Conservation (phyloP, 352 stramenopile genomes). For the Globisporangium carolinianum region DNA sequence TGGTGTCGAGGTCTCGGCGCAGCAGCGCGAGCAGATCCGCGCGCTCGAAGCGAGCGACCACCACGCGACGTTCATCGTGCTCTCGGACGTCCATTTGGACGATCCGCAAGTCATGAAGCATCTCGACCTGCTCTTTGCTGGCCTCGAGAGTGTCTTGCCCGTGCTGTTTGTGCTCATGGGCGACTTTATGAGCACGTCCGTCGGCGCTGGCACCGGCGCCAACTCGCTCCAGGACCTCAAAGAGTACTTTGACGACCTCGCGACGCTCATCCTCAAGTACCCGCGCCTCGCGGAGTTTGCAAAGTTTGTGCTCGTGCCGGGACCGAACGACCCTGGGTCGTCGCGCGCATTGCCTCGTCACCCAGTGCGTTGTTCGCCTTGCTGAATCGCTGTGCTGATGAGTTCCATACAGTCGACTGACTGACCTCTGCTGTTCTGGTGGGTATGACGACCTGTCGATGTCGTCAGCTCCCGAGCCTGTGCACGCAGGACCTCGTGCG, state of each 20-base stretch:
- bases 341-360: conserved; percentile 76
- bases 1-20: conserved; percentile 68
- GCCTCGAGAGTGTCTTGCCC: conserved; percentile 66
- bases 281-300: conserved; percentile 73
- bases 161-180: conserved; percentile 93
- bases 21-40: conserved; percentile 77
- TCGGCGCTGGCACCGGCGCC: conserved; percentile 58
- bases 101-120: conserved; percentile 86
- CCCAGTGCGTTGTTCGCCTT: conserved; percentile 26
- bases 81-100: conserved; percentile 93
- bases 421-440: too few relatives aligned
- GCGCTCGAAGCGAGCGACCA: conserved; percentile 74
- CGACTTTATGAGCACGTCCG: conserved; percentile 85
- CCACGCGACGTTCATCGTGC: conserved; percentile 88
- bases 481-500: conserved; percentile 69
- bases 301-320: conserved; percentile 90
- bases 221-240: conserved; percentile 75
- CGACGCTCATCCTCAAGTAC: conserved; percentile 86
- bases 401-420: too few relatives aligned
- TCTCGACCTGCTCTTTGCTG: conserved; percentile 87
- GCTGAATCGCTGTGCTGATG: not conserved
- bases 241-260: conserved; percentile 88
- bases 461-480: conserved; percentile 44
- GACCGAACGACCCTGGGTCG: conserved; percentile 87
- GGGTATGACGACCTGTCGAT: not conserved